Evolutionary conservation across 768 basidiomycete species (phyloP), one percentile per base, ranked within the genome.

Genomic region (Russula dissimulans): DNA sequence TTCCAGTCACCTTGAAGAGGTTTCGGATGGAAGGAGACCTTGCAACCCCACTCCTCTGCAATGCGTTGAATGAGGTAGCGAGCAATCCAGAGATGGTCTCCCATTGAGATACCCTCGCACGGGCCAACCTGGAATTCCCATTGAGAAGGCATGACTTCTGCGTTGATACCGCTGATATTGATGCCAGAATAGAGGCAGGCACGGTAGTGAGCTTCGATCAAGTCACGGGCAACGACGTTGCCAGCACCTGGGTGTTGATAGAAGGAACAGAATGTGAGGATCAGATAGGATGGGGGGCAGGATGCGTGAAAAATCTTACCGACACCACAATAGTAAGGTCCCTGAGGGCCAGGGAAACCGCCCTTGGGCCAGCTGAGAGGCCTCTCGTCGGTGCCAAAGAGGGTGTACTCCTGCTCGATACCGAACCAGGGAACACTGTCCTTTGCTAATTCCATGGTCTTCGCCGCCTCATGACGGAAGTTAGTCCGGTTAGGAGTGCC

Each of bases 121-220:
- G 97, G 97, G 55, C 97, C 95, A 67, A 99, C 93, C 76, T 99
- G 97, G 89, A 95, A 99, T 78, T 99, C 97, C 97, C 97, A 99
- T 74, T 99, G 97, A 57, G 95, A 86, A 15, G 97, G 95, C 95
- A 98, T 98, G 63, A 98, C 95, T 77, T 98, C 97, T 62, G 95
- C 95, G 73, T 98, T 99, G 78, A 99, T 97, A 71, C 97, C 97
- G 66, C 91, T 93, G 77, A 98, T 98, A 79, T 93, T 94, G 77
- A 99, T 82, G 67, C 94, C 95, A 57, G 94, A 76, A 72, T 95
- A 95, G 56, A 95, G 83, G 73, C 95, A 97, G 59, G 91, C 91
- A 65, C 94, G 91, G 78, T 98, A 98, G 78, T 99, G 97, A 41
- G 97, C 97, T 78, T 99, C 97, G 70, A 99, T 89, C 69, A 98